phyloP scores from a whole-genome alignment of 176 grass and related monocot genomes.

The Rhipidocladum racemiflorum region DNA sequence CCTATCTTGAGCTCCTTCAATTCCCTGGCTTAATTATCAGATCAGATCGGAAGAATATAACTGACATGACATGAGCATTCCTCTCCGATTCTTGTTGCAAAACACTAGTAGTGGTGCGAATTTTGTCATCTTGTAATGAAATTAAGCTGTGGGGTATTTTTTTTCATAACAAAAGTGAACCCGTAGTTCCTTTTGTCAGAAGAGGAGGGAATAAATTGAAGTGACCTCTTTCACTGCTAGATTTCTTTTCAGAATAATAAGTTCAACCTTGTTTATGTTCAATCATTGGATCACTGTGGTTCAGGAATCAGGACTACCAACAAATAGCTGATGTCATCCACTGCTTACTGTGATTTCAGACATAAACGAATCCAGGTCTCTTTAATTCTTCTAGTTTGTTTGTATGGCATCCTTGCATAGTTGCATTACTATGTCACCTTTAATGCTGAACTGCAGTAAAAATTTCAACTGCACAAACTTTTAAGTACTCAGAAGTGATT shows the following conservation, averaged over 20 bases:
- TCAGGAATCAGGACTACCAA: background rate
- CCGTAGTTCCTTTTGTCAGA: background rate
- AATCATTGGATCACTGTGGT: background rate
- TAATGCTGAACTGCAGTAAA: background rate
- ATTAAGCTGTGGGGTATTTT: background rate
- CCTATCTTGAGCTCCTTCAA: background rate
- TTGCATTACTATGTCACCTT: background rate
- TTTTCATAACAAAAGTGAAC: background rate
- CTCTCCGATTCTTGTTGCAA: background rate
- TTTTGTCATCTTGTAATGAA: background rate
- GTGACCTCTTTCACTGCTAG: background rate
- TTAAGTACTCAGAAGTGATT: background rate
- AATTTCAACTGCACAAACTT: background rate
- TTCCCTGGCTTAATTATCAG: background rate
- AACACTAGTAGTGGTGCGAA: background rate
- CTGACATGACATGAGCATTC: background rate
- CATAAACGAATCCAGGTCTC: background rate
- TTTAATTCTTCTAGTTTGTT: background rate
- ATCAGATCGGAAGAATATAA: background rate
- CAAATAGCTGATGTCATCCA: background rate
- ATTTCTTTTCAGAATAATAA: background rate
- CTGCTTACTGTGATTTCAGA: background rate
- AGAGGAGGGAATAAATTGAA: background rate
- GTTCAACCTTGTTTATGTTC: background rate
- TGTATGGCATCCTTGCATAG: background rate